Conservation (phyloP, 352 stramenopile genomes). For the Phytophthora pisi region DNA sequence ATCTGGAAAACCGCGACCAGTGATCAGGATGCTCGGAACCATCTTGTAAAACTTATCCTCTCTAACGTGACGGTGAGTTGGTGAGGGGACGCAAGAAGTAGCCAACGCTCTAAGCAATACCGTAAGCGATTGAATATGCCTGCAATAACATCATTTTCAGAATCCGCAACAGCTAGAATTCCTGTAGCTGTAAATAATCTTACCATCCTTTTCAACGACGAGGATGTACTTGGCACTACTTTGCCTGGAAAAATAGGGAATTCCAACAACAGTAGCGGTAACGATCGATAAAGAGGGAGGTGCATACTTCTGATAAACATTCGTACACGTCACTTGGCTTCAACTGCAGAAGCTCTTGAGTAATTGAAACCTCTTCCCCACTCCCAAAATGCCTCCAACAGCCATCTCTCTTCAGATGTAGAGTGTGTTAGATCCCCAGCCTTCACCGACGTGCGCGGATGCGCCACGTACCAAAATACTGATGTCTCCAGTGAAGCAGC, state of each 20-base stretch:
- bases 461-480: conserved; percentile 46
- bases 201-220: conserved; percentile 96
- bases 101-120: conserved; percentile 15
- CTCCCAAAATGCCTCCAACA: conserved; percentile 62
- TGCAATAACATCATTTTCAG: conserved; percentile 57
- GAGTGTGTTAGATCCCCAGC: not conserved
- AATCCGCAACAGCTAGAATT: not conserved
- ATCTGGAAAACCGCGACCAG: conserved; percentile 94
- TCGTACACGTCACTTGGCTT: conserved; percentile 58
- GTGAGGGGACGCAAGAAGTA: not conserved
- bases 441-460: not conserved
- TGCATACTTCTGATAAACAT: not conserved
- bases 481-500: conserved; percentile 67
- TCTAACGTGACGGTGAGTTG: conserved; percentile 34
- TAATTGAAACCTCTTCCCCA: conserved; percentile 77
- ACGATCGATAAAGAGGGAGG: not conserved
- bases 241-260: conserved; percentile 31
- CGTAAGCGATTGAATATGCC: conserved; percentile 95
- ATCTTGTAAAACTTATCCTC: conserved; percentile 88
- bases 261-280: not conserved
- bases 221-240: conserved; percentile 90
- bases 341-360: conserved; percentile 70
- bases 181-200: not conserved
- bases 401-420: conserved; percentile 44
- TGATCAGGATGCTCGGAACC: conserved; percentile 93